These are phyloP conservation scores for Fusarium clavum DNA, from an alignment of 2,329 filamentous ascomycete species.

Conservation along the genomic window DNA sequence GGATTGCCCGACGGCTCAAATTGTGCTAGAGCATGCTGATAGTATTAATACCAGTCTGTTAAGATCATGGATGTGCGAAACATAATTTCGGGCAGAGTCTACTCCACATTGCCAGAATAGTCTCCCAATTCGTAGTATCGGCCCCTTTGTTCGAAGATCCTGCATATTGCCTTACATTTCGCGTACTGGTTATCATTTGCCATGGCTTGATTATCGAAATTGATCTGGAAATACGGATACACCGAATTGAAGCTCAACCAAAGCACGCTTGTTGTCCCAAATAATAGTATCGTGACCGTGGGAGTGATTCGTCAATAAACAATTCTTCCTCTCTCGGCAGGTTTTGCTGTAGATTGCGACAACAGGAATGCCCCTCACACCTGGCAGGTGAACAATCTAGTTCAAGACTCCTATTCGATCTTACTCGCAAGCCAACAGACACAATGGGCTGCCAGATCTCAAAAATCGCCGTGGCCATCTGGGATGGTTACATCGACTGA, in stretches of 20 bases:
- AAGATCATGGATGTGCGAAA: conserved; percentile 47
- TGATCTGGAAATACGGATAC: conserved; percentile 29
- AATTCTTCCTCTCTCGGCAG: not conserved
- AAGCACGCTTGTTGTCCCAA: conserved; percentile 18
- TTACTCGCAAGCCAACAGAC: conserved; percentile 39
- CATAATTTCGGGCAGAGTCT: conserved; percentile 47
- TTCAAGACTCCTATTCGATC: conserved; percentile 37
- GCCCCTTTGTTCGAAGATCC: conserved; percentile 40
- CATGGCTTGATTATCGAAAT: conserved; percentile 37
- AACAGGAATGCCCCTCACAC: not conserved
- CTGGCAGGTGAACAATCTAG: conserved; percentile 19
- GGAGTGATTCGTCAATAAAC: not conserved
- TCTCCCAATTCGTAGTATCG: conserved; percentile 38
- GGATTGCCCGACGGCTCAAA: conserved; percentile 18
- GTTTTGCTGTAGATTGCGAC: not conserved
- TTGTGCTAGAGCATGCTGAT: conserved; percentile 40
- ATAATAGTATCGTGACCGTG: not conserved
- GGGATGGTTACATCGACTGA: conserved; percentile 46
- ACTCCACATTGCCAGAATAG: conserved; percentile 39
- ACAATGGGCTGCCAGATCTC: conserved; percentile 47
- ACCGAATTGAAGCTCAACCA: conserved; percentile 35
- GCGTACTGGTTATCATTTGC: conserved; percentile 35
- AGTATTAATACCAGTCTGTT: conserved; percentile 42
- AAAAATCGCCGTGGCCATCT: conserved; percentile 45
- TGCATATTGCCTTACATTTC: conserved; percentile 30